Conservation (phyloP, 2,329 filamentous ascomycete species). For the Cladosporium sp. region DNA sequence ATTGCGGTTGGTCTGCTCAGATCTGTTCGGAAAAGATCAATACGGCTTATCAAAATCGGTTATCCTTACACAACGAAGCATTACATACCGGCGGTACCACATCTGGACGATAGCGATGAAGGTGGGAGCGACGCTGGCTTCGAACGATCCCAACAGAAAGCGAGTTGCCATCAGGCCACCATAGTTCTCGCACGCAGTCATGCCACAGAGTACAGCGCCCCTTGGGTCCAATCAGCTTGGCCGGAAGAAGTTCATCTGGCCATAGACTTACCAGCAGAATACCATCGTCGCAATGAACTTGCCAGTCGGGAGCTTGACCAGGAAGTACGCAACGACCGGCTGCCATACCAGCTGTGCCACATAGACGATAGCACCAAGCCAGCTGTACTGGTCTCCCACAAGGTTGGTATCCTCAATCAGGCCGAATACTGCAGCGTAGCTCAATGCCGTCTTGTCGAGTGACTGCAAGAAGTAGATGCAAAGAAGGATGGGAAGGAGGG, state of each 20-base stretch:
- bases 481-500: constrained; percentile 50
- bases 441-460: constrained; percentile 56
- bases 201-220: constrained; percentile 45
- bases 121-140: constrained; percentile 33
- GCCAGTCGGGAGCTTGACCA: constrained; percentile 56
- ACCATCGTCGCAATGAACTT: constrained; percentile 52
- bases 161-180: constrained; percentile 45
- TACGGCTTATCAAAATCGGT: no score
- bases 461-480: constrained; percentile 58
- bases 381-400: constrained; percentile 49
- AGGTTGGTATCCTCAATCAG: constrained; percentile 54
- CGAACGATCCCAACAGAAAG: constrained; percentile 54
- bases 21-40: not conserved
- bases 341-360: constrained; percentile 50
- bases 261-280: constrained; percentile 37
- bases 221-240: not conserved
- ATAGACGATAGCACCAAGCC: constrained; percentile 49
- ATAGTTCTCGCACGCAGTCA: constrained; percentile 50
- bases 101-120: constrained; percentile 25
- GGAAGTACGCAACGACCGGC: constrained; percentile 46
- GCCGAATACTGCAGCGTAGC: constrained; percentile 58
- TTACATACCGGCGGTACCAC: constrained; percentile 20
- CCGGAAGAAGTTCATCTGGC: not conserved
- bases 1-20: constrained; percentile 25
- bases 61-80: no score